Evolutionary conservation across 2,329 filamentous ascomycete species (phyloP), one percentile per base, ranked within the genome.

Genomic region (Ophiocordyceps camponoti-saundersi): DNA sequence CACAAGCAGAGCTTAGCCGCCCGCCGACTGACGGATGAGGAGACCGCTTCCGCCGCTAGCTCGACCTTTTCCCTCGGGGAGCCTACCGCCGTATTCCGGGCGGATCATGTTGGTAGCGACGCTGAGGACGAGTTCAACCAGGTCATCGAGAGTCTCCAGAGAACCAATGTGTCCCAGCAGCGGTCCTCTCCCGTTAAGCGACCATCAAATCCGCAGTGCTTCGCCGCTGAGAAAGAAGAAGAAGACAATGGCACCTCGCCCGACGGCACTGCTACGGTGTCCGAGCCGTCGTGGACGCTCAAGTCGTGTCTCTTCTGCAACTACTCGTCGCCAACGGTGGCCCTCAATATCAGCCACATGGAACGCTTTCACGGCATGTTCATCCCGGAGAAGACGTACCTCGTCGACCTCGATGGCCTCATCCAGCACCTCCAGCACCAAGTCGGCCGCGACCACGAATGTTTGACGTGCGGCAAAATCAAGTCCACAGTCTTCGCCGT

Each of bases 341-440:
- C 77, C n/a, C 69, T 89, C 30, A 95, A 89, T 58, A 70, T 87
- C 32, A 69, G 79, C 40, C 92, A 98, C 60, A 98, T 98, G 92
- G 80, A 83, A 60, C 83, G 85, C 50, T 81, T 82, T 56, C 92
- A 98, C 60, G 87, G 90, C 68, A 88, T 95, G 79, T 95, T 96
- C 64, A 82, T 98, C 51, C 92, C 92, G 0, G 92, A 98, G 62
- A 84, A 80, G 64, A 69, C 81, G 30, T 98, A 87, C 56, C 68
- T 98, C 2, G 79, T 84, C 5, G 77, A 98, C 57, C 61, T 92
- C 3, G 82, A 94, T 50, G 89, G 89, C 2, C 69, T 98, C 45
- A 66, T 98, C 50, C 72, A 73, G 47, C 81, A 88, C 51, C 71
- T 98, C 15, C 81, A 87, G 57, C 73, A 80, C 52, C 93, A 88